Evolutionary conservation across 2,329 filamentous ascomycete genomes (phyloP), one percentile per base, ranked within the genome.

Genomic region (Talaromyces sp.): DNA sequence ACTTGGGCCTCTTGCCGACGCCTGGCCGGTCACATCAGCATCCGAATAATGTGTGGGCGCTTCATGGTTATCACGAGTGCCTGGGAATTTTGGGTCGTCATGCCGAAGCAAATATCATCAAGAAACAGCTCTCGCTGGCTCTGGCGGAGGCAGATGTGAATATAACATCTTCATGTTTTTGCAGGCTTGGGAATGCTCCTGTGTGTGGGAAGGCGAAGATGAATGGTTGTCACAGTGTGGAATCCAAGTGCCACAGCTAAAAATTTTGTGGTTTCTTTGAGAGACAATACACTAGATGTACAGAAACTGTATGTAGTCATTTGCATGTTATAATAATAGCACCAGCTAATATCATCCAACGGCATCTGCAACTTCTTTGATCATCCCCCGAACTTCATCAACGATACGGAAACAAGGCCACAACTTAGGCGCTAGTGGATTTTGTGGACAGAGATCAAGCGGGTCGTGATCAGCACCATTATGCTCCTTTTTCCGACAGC

Each of bases 21-120:
- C 52, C 50, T 2, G 35, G 43, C 11, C 55, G 59, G 21, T 56
- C 59, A 1, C 76, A 83, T 48, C 82, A 83, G 61, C 88, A 90
- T 71, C 85, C 82, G 1, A 86, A 86, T 50, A 91, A 91, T 63
- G 83, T 91, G 0, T 91, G 88, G 88, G 82, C 87, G 1, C 70
- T 91, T 60, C 86, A 89, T 64, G 88, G 88, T 0, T 87, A 85
- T 65, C 81, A 89, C 63, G 88, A 91, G 73, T 89, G 88, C 67
- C 68, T 90, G 46, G 62, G 78, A 3, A 81, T 75, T 62, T 68
- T 87, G 8, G 83, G 82, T 0, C 72, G 77, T 32, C 32, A 51
- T 41, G 59, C 55, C 9, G 56, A 61, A 51, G 59, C 51, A 31
- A 43, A 27, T 19, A 72, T 77, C 19, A 66, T 84, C 11, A 66